A percentile compares a stretch with the other conserved stretches of the same genome.
These are phyloP conservation scores for Linnemannia exigua DNA, from an alignment of 192 early-diverging fungal species.

Conservation along the genomic window DNA sequence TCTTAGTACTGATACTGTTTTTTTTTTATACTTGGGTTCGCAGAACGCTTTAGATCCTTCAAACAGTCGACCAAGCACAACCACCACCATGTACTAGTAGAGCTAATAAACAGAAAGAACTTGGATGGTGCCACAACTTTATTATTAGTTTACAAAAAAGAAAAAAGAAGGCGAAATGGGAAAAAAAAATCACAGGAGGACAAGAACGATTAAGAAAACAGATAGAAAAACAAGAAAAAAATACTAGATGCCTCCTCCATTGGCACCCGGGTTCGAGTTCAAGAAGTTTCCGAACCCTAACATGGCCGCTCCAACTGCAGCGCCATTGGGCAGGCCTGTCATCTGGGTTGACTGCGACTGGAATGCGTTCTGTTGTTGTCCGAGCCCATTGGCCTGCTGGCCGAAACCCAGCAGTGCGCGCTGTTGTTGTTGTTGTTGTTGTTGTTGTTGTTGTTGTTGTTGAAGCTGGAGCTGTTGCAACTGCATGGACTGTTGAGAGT, in stretches of 20 bases:
- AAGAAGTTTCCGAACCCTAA: constrained; percentile 24
- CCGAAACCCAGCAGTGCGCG: constrained; percentile 13
- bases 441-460: constrained; percentile 9
- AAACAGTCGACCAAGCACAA: background rate
- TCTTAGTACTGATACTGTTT: background rate
- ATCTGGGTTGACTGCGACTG: constrained; percentile 3
- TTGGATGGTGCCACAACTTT: background rate
- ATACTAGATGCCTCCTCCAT: constrained; percentile 7
- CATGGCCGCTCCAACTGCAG: constrained; percentile 22
- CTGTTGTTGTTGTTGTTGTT: constrained; percentile 10
- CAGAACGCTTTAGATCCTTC: background rate
- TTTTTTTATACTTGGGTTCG: background rate
- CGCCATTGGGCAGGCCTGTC: constrained; percentile 9
- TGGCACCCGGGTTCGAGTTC: constrained; percentile 24
- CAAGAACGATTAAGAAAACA: background rate
- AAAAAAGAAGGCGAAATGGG: background rate
- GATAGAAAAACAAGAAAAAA: background rate
- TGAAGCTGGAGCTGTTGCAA: constrained; percentile 1
- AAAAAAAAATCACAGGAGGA: background rate
- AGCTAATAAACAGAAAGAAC: background rate
- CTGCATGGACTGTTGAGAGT: constrained; percentile 7
- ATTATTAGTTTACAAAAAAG: constrained; percentile 14
- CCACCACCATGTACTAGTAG: background rate
- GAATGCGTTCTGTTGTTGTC: constrained; percentile 8
- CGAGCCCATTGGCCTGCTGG: constrained; percentile 7